Conservation (phyloP, 2,329 filamentous ascomycete genomes). For the Pestalotiopsis fici region DNA sequence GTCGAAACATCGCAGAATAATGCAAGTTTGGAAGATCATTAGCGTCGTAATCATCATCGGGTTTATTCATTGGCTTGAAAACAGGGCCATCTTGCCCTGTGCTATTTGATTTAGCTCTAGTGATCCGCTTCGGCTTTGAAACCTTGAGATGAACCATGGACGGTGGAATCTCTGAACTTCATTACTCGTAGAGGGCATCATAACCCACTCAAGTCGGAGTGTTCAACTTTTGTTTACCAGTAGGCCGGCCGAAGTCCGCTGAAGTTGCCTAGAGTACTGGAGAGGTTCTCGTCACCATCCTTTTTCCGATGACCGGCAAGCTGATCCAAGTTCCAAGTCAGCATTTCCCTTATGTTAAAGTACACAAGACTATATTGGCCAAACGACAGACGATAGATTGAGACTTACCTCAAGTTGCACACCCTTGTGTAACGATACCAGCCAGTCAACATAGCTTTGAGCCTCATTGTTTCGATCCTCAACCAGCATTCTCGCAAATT, state of each 20-base stretch:
- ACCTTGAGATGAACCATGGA: no score
- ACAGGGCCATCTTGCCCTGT: neutral
- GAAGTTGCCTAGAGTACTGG: conserved; percentile 42
- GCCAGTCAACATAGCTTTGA: conserved; percentile 97
- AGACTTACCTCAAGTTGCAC: conserved; percentile 81
- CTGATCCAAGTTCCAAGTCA: neutral
- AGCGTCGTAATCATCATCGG: neutral
- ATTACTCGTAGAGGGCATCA: no score
- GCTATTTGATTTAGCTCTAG: neutral
- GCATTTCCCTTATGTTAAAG: neutral
- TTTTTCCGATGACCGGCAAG: conserved; percentile 10
- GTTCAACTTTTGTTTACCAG: conserved; percentile 40
- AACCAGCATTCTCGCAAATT: conserved; percentile 87
- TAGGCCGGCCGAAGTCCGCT: conserved; percentile 56
- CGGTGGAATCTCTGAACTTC: no score
- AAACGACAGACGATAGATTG: neutral
- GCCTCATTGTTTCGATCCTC: conserved; percentile 98
- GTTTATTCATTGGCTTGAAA: neutral
- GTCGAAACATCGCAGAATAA: neutral
- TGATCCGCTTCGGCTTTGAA: neutral
- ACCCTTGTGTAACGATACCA: conserved; percentile 90
- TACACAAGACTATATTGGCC: neutral
- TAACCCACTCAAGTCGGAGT: no score
- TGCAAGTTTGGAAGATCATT: neutral
- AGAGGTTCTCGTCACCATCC: conserved; percentile 3